Base-by-base conservation (phyloP, 2,329 filamentous ascomycete species). In the Ophiostoma piceae region DNA sequence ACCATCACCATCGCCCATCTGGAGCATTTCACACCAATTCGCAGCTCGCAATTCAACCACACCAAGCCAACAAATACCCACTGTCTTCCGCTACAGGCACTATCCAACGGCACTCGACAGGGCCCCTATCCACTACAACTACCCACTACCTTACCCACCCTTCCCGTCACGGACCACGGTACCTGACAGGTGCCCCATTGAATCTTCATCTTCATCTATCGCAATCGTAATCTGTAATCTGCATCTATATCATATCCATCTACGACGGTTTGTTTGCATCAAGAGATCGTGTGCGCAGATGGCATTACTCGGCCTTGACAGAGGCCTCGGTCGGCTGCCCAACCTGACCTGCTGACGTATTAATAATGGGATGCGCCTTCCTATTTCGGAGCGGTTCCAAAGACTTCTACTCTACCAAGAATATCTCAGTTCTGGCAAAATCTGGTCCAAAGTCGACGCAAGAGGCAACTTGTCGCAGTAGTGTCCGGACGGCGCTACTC, bases 81-180 rank as follows among this genome's bases (percentile, higher is more conserved):
- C 65, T 47, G 39, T 66, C 22, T 47, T 35, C 65, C 65, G 39
- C 65, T 66, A 47, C 39, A 66, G 26, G 22, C 35, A 43, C 65
- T 47, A 47, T 47, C 39, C 65, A 66, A 66, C 65, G 37, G 65
- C 65, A 47, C 65, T 32, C 64, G 32, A 41, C 37, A 66, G 62
- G 22, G 65, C 14, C 67, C 69, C 67, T 54, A 64, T 14, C 70
- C 72, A 71, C 73, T 71, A 70, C 70, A 68, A 66, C 66, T 71
- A 73, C 35, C 72, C 73, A 71, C 72, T 67, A 67, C 35, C 41
- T 35, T 41, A 67, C 66, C 66, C 66, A 67, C 67, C 71, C 72
- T 71, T 70, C 73, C 73, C 71, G 62, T 71, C 66, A 71, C 71
- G 66, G 71, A 70, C 72, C 72, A 71, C 70, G 71, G 73, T 73